A percentile compares a stretch with the other conserved stretches of the same genome.
phyloP scores from a whole-genome alignment of 768 basidiomycete species.

The Russula sp. region DNA sequence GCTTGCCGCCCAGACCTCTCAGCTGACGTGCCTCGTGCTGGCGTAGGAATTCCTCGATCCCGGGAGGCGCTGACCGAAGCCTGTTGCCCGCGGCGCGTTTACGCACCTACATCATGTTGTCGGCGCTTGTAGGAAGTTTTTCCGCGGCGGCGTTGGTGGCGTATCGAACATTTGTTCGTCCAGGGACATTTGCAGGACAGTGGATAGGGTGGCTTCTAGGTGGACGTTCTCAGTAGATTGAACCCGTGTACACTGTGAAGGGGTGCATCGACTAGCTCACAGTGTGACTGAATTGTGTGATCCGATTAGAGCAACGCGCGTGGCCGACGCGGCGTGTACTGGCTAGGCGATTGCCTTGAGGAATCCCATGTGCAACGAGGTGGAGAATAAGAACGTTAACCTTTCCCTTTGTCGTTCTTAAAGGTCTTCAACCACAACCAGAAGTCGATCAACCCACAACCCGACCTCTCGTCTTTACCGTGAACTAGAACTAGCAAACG shows the following conservation, averaged over 20 bases:
- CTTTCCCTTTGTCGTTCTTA: conserved; percentile 3
- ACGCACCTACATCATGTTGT: conserved; percentile 64
- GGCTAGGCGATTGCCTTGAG: conserved; percentile 18
- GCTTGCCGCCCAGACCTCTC: conserved; percentile 1
- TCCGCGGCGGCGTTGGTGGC: conserved; percentile 67
- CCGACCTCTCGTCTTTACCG: not conserved
- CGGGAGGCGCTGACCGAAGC: conserved; percentile 78
- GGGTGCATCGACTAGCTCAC: not conserved
- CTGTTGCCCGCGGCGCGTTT: conserved; percentile 63
- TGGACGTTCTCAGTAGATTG: conserved; percentile 41
- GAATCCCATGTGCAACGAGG: conserved; percentile 20
- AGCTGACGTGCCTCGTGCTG: conserved; percentile 15
- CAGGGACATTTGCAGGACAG: conserved; percentile 54
- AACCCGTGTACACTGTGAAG: not conserved
- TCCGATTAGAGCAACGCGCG: conserved; percentile 15
- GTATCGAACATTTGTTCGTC: conserved; percentile 60
- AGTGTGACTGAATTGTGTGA: not conserved
- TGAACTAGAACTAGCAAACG: conserved; percentile 24
- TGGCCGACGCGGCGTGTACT: conserved; percentile 11
- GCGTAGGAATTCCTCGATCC: conserved; percentile 46
- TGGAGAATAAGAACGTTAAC: conserved; percentile 15
- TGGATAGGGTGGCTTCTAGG: conserved; percentile 68
- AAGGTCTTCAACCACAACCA: too few relatives aligned
- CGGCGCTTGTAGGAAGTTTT: conserved; percentile 67
- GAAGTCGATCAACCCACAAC: not conserved